Conservation (phyloP, 768 basidiomycete genomes). For the Boletus pseudopeckii region DNA sequence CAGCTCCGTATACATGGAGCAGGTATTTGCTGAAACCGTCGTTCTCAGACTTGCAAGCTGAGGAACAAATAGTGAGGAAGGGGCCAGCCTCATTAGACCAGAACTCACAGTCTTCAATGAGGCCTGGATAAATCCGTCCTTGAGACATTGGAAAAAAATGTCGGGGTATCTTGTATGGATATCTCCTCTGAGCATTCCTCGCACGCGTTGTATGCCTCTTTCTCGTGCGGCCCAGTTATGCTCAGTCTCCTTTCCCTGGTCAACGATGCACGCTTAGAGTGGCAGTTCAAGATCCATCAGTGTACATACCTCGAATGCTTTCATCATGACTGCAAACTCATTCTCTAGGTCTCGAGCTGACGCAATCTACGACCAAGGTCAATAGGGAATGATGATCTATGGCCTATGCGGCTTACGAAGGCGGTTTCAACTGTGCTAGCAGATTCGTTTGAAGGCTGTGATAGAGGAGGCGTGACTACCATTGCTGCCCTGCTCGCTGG, state of each 20-base stretch:
- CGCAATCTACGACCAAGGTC: slow-evolving; percentile 56
- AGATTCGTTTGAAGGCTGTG: slow-evolving; percentile 41
- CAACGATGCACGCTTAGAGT: slow-evolving; percentile 2
- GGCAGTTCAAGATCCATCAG: neutral
- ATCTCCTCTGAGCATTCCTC: slow-evolving; percentile 88
- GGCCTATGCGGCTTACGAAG: slow-evolving; percentile 50
- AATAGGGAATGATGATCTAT: neutral
- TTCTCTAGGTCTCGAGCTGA: slow-evolving; percentile 81
- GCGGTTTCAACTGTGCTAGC: slow-evolving; percentile 54
- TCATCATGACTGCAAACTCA: slow-evolving; percentile 78
- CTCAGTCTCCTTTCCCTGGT: slow-evolving; percentile 92
- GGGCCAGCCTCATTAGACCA: neutral
- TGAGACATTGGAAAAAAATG: slow-evolving; percentile 69
- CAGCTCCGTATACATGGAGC: slow-evolving; percentile 73
- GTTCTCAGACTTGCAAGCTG: slow-evolving; percentile 89
- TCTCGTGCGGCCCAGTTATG: slow-evolving; percentile 93
- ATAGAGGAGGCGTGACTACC: slow-evolving; percentile 39
- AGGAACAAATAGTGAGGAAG: neutral
- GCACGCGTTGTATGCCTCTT: slow-evolving; percentile 66
- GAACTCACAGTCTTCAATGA: slow-evolving; percentile 77
- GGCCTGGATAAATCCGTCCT: slow-evolving; percentile 74
- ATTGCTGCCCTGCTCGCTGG: slow-evolving; percentile 60
- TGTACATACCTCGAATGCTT: slow-evolving; percentile 70
- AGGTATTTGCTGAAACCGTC: slow-evolving; percentile 79
- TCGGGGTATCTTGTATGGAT: slow-evolving; percentile 72